Percentiles rank a stretch among this genome's conserved stretches.
Conservation (phyloP, 305 asterid genomes). For the Coffea humblotiana region DNA sequence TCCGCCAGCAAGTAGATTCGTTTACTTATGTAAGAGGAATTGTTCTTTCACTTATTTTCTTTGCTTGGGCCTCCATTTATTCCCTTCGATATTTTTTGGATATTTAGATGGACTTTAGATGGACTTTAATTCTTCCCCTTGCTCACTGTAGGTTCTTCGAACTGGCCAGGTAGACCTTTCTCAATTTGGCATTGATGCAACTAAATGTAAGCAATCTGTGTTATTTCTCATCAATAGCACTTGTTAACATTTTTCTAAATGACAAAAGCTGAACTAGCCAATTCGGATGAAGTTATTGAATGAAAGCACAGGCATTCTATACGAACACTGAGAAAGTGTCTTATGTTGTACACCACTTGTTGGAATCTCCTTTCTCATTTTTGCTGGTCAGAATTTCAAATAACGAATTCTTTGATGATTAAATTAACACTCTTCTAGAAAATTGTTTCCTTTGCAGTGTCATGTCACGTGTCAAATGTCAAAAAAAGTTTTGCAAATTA, state of each 20-base stretch:
- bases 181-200: slow-evolving; percentile 91
- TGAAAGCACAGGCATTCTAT: not conserved
- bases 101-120: not conserved
- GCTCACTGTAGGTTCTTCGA: slow-evolving; percentile 67
- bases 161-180: slow-evolving; percentile 90
- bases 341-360: not conserved
- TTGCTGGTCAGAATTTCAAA: not conserved
- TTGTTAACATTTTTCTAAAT: not conserved
- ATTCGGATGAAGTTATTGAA: not conserved
- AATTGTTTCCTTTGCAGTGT: not conserved
- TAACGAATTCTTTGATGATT: not conserved
- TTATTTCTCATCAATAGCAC: not conserved
- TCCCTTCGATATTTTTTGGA: not conserved
- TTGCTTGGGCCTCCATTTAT: not conserved
- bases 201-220: slow-evolving; percentile 57
- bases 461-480: not conserved
- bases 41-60: slow-evolving; percentile 10
- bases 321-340: too few species aligned
- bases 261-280: not conserved
- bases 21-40: slow-evolving; percentile 72
- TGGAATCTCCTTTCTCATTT: not conserved
- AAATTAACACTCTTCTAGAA: not conserved
- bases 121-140: slow-evolving; percentile 15
- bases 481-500: too few species aligned
- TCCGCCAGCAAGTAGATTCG: slow-evolving; percentile 93